Evolutionary conservation across 768 basidiomycete species (phyloP).

Genomic region (Naganishia vaughanmartiniae): DNA sequence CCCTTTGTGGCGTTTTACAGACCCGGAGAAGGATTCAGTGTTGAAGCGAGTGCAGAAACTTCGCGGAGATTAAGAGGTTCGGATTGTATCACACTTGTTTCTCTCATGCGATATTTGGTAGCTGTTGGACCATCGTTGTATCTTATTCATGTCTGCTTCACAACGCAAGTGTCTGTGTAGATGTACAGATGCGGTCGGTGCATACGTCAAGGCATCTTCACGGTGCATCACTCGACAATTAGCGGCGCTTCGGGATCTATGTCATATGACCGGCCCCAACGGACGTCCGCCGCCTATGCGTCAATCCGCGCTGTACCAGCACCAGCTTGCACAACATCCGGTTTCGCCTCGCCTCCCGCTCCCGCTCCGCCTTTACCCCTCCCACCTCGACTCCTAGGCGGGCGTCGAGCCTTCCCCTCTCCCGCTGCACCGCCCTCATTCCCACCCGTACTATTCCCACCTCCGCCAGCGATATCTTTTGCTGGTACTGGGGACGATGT

Average conservation of each 20-base stretch:
- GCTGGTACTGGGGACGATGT: neutral
- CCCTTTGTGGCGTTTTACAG: constrained; percentile 55
- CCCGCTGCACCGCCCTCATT: neutral
- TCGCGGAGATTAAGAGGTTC: constrained; percentile 71
- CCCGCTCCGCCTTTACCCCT: neutral
- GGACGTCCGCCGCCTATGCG: neutral
- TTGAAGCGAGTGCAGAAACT: constrained; percentile 95
- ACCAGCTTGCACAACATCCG: constrained; percentile 3
- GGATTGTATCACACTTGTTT: neutral
- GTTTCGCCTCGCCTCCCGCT: neutral
- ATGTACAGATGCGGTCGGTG: neutral
- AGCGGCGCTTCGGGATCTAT: too few species aligned
- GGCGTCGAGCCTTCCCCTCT: neutral
- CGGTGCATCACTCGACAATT: too few species aligned
- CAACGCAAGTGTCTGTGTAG: neutral
- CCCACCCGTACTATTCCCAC: neutral
- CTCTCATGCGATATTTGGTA: neutral
- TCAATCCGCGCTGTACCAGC: neutral
- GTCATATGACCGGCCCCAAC: too few species aligned
- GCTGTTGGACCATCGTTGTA: neutral
- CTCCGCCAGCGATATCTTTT: neutral
- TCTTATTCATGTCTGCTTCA: constrained; percentile 1
- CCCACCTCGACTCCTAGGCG: constrained; percentile 1
- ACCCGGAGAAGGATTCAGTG: constrained; percentile 92
- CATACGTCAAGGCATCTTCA: too few species aligned